Conservation (phyloP, 2,329 filamentous ascomycete genomes). For the Penicillium sp. region DNA sequence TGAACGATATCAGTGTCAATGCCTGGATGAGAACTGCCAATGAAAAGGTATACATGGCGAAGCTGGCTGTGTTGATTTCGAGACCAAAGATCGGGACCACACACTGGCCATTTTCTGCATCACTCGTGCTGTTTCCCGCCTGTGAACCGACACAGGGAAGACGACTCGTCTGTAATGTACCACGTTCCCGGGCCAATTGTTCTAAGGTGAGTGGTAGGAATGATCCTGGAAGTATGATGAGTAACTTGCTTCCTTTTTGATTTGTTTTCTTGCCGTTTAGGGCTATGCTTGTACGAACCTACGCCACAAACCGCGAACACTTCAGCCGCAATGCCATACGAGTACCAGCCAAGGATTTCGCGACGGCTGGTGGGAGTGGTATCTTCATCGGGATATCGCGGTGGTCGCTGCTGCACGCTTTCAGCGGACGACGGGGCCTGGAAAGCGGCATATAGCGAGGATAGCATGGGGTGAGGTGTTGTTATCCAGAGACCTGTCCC, state of each 20-base stretch:
- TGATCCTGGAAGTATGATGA: conserved; percentile 55
- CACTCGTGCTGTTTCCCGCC: conserved; percentile 21
- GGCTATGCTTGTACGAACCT: conserved; percentile 41
- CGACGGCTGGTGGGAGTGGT: conserved; percentile 74
- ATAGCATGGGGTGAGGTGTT: conserved; percentile 17
- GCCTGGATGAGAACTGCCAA: conserved; percentile 82
- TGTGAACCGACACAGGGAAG: conserved; percentile 32
- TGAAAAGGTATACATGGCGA: conserved; percentile 68
- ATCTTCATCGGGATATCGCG: conserved; percentile 75
- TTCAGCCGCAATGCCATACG: conserved; percentile 90
- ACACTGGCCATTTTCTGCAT: conserved; percentile 28
- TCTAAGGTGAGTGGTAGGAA: conserved; percentile 92
- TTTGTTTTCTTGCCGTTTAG: no score
- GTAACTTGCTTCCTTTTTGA: background rate
- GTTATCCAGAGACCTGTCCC: background rate
- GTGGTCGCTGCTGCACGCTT: conserved; percentile 30
- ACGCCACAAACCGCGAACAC: conserved; percentile 87
- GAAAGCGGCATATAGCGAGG: conserved; percentile 19
- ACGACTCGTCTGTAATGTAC: conserved; percentile 60
- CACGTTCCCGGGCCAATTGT: conserved; percentile 85
- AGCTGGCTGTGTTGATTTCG: conserved; percentile 39
- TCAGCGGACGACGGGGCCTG: conserved; percentile 16
- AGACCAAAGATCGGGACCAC: conserved; percentile 33
- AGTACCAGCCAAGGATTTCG: conserved; percentile 86
- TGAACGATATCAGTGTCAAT: conserved; percentile 71